phyloP scores from a whole-genome alignment of 2,329 filamentous ascomycete genomes.

The Diaporthe capsici region DNA sequence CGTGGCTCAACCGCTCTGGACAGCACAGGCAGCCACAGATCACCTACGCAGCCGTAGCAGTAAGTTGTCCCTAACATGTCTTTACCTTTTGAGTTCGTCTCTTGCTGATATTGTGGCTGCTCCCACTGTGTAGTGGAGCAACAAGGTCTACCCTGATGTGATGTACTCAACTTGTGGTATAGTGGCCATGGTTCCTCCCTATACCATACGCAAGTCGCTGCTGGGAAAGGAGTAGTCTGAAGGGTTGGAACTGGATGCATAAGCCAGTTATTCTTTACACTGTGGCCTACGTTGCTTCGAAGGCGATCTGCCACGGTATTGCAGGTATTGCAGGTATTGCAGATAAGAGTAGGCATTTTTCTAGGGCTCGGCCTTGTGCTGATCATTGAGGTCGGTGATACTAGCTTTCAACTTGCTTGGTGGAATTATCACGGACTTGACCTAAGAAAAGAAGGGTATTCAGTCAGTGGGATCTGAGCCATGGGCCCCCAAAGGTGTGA shows the following conservation, averaged over 20 bases:
- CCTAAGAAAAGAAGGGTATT: too few species aligned
- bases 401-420: neutral
- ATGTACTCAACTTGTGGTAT: slow-evolving; percentile 10
- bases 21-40: too few species aligned
- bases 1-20: too few species aligned
- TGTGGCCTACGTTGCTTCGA: neutral
- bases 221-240: neutral
- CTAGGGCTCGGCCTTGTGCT: neutral
- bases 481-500: too few species aligned
- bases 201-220: neutral
- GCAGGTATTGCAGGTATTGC: neutral
- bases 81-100: too few species aligned
- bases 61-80: too few species aligned
- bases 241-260: too few species aligned
- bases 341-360: too few species aligned
- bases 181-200: neutral
- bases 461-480: too few species aligned
- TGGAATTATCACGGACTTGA: too few species aligned
- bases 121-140: neutral
- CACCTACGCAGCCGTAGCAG: too few species aligned
- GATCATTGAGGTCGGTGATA: neutral
- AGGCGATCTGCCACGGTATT: neutral
- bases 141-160: neutral
- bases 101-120: neutral
- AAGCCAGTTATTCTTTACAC: fast-evolving